Percentiles rank a stretch among this genome's conserved stretches.
Evolutionary conservation across 1,284 basidiomycete genomes (phyloP).

Genomic region (Marasmius sp.): DNA sequence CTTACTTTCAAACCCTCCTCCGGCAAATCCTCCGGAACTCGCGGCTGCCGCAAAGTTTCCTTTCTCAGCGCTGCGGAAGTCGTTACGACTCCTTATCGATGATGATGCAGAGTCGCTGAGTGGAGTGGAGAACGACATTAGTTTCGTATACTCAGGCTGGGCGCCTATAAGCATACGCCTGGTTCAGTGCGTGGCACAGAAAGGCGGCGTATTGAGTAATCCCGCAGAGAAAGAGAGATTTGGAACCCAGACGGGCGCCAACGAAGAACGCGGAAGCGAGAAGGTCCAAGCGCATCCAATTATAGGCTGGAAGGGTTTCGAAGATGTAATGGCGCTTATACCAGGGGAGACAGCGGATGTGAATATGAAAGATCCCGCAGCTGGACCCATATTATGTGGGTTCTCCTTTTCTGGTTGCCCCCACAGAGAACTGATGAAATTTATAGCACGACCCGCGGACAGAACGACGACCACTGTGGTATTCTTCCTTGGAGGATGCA

Average conservation of each 20-base stretch:
- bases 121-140: constrained; percentile 89
- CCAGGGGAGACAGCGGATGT: constrained; percentile 89
- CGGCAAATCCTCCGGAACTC: constrained; percentile 45
- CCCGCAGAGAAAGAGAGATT: constrained; percentile 58
- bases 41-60: constrained; percentile 57
- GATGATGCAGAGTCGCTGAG: constrained; percentile 77
- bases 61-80: constrained; percentile 76
- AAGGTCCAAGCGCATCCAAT: constrained; percentile 85
- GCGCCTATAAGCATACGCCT: constrained; percentile 91
- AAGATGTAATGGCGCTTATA: constrained; percentile 81
- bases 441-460: constrained; percentile 47
- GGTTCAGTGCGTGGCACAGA: constrained; percentile 90
- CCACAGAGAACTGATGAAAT: constrained; percentile 9
- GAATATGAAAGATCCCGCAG: constrained; percentile 49
- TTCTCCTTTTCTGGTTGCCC: constrained; percentile 22
- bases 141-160: constrained; percentile 96
- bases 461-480: constrained; percentile 82
- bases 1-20: constrained; percentile 64
- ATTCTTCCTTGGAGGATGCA: constrained; percentile 98
- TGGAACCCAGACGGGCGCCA: constrained; percentile 39
- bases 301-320: constrained; percentile 95
- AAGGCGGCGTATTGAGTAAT: constrained; percentile 83
- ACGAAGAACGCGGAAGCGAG: constrained; percentile 32
- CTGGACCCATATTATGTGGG: constrained; percentile 26
- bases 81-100: constrained; percentile 90